Conservation (phyloP, 164 flowering plant species). For the Dillenia suffruticosa region DNA sequence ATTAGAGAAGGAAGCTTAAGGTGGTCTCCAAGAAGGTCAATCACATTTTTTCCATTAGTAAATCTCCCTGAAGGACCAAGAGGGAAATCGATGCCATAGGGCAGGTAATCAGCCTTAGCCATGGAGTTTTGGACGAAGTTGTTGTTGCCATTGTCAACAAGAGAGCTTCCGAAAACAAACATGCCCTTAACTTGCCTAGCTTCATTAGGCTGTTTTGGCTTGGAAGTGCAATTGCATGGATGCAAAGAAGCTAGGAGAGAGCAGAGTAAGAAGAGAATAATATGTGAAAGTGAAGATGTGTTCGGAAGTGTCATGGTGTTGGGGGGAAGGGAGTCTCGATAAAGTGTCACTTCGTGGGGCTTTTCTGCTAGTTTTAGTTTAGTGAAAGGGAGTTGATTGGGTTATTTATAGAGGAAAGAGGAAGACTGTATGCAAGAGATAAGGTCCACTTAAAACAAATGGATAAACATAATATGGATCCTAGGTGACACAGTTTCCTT, state of each 20-base stretch:
- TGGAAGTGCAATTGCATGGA: neutral
- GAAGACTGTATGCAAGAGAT: too few species aligned
- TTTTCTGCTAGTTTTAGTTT: too few species aligned
- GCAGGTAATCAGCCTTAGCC: conserved; percentile 46
- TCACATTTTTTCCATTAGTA: conserved; percentile 51
- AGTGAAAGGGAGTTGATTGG: too few species aligned
- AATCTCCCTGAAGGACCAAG: conserved; percentile 62
- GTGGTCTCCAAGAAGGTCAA: conserved; percentile 39
- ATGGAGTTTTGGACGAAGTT: conserved; percentile 32
- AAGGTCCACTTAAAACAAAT: too few species aligned
- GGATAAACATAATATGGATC: too few species aligned
- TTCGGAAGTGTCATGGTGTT: conserved; percentile 2
- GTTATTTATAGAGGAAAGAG: too few species aligned
- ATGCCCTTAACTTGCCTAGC: conserved; percentile 29
- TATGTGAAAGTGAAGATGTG: neutral
- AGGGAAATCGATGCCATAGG: conserved; percentile 68
- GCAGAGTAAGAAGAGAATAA: neutral
- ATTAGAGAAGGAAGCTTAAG: conserved; percentile 36
- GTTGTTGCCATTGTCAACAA: conserved; percentile 81
- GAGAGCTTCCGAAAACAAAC: conserved; percentile 80
- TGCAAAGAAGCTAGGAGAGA: neutral
- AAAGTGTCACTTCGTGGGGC: too few species aligned
- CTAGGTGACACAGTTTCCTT: too few species aligned
- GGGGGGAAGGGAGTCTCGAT: too few species aligned
- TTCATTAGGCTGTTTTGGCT: neutral